A percentile compares a stretch with the other conserved stretches of the same genome.
phyloP scores from a whole-genome alignment of 2,329 filamentous ascomycete genomes.

The Botrytis squamosa region DNA sequence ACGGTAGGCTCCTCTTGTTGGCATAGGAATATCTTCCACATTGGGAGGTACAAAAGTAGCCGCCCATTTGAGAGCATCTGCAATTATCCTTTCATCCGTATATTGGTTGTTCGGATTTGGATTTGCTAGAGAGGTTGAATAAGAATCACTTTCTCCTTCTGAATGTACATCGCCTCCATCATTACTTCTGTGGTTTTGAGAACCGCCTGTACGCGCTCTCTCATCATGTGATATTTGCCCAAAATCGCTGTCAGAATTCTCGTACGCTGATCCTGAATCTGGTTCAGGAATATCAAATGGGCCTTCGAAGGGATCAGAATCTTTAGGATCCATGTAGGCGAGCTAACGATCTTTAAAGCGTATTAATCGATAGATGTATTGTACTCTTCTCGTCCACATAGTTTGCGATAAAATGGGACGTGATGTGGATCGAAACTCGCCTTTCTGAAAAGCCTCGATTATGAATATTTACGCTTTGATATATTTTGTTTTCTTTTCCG shows the following conservation, averaged over 20 bases:
- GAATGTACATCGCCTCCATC: neutral
- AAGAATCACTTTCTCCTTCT: slow-evolving; percentile 12
- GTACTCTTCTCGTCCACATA: slow-evolving; percentile 26
- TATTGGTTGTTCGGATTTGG: slow-evolving; percentile 8
- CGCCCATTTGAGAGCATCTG: slow-evolving; percentile 33
- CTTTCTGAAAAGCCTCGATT: neutral
- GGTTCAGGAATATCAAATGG: slow-evolving; percentile 23
- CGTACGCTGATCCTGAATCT: slow-evolving; percentile 36
- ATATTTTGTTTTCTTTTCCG: slow-evolving; percentile 1
- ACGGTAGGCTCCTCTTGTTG: slow-evolving; percentile 21
- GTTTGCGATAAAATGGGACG: slow-evolving; percentile 8
- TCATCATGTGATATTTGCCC: slow-evolving; percentile 23
- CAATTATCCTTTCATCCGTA: slow-evolving; percentile 24
- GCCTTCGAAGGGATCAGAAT: slow-evolving; percentile 20
- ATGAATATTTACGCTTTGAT: neutral
- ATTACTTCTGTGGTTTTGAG: neutral
- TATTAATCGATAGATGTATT: slow-evolving; percentile 20
- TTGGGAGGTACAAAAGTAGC: slow-evolving; percentile 32
- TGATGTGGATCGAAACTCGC: slow-evolving; percentile 2
- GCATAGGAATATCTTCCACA: slow-evolving; percentile 31
- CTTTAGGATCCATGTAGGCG: slow-evolving; percentile 28
- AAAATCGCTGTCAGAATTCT: slow-evolving; percentile 28
- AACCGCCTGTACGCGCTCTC: neutral
- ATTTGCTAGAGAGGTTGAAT: neutral
- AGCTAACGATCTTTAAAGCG: slow-evolving; percentile 26